Conservation (phyloP, 192 early-diverging fungal genomes). For the Coemansia sp. region DNA sequence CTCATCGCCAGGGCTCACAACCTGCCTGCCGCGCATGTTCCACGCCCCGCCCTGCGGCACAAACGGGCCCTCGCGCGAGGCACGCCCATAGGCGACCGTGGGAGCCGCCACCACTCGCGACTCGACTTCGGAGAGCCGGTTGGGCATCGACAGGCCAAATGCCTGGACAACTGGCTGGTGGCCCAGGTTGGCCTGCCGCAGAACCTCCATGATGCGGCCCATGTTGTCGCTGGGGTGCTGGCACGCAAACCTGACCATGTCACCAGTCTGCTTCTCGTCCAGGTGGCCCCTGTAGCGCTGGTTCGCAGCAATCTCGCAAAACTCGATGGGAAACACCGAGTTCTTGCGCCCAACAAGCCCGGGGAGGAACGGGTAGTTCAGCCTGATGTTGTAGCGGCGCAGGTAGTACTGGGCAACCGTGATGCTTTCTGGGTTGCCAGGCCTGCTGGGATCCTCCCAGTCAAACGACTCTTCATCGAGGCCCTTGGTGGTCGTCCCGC, state of each 20-base stretch:
- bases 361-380: conserved; percentile 80
- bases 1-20: conserved; percentile 64
- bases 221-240: conserved; percentile 79
- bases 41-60: conserved; percentile 74
- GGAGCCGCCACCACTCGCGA: conserved; percentile 80
- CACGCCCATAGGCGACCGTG: conserved; percentile 62
- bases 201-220: conserved; percentile 72
- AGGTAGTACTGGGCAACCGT: conserved; percentile 79
- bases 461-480: conserved; percentile 73
- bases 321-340: conserved; percentile 85
- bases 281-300: conserved; percentile 82
- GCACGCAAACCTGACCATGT: conserved; percentile 95
- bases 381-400: conserved; percentile 64
- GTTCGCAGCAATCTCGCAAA: conserved; percentile 79
- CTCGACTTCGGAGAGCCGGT: conserved; percentile 66
- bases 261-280: conserved; percentile 81
- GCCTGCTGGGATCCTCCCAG: conserved; percentile 46
- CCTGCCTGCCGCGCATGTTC: conserved; percentile 82
- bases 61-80: conserved; percentile 52
- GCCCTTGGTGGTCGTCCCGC: conserved; percentile 63
- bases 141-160: conserved; percentile 71
- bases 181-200: conserved; percentile 63
- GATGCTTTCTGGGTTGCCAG: conserved; percentile 55
- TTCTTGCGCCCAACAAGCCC: conserved; percentile 72
- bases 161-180: conserved; percentile 71